Evolutionary conservation across 495 filamentous ascomycete species (phyloP).

Genomic region (Talaromyces trachyspermus): DNA sequence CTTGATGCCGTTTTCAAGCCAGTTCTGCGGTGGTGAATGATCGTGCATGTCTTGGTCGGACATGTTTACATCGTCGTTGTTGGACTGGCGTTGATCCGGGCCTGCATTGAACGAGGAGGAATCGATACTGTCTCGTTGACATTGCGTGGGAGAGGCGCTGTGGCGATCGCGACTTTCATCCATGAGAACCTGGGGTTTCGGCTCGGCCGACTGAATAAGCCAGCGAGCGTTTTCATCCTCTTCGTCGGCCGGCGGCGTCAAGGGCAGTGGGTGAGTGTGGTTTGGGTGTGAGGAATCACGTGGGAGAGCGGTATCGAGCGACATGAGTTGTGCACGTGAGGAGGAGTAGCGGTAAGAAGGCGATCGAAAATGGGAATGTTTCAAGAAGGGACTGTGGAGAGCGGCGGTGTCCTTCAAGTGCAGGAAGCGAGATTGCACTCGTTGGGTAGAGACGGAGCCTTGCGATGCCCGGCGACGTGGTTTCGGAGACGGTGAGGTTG

Average conservation of each 20-base stretch:
- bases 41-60: constrained; percentile 30
- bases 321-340: not conserved
- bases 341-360: not conserved
- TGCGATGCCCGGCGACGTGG: constrained; percentile 7
- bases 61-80: constrained; percentile 17
- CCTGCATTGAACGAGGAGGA: constrained; percentile 23
- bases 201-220: constrained; percentile 28
- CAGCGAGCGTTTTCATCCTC: constrained; percentile 30
- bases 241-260: constrained; percentile 36
- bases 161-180: constrained; percentile 32
- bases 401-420: constrained; percentile 1
- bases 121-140: constrained; percentile 24
- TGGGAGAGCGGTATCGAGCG: not conserved
- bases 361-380: not conserved
- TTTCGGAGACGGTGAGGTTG: constrained; percentile 2
- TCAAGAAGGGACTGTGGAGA: constrained; percentile 1
- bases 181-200: constrained; percentile 24
- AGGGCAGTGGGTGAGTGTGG: constrained; percentile 31
- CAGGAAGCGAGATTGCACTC: constrained; percentile 3
- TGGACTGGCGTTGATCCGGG: constrained; percentile 28
- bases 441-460: constrained; percentile 4
- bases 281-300: constrained; percentile 15
- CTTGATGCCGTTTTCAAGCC: constrained; percentile 39
- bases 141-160: constrained; percentile 29
- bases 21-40: constrained; percentile 18